phyloP scores from a whole-genome alignment of 495 filamentous ascomycete genomes.

The Jackrogersella multiformis region DNA sequence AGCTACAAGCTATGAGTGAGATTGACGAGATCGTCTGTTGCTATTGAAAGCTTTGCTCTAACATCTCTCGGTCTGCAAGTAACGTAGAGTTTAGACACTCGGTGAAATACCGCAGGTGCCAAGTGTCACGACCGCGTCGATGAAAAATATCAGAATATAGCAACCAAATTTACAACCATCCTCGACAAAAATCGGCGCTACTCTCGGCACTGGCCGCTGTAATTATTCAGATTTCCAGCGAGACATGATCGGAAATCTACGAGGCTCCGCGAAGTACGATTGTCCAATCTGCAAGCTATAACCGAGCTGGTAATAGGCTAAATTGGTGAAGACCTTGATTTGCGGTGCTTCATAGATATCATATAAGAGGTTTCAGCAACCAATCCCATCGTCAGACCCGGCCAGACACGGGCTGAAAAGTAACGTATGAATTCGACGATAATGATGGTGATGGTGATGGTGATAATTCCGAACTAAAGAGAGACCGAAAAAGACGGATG shows the following conservation, averaged over 20 bases:
- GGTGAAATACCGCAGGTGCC: conserved; percentile 39
- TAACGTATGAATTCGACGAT: conserved; percentile 16
- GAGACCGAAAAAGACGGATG: conserved; percentile 15
- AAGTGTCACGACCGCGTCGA: conserved; percentile 33
- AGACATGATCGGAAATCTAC: conserved; percentile 33
- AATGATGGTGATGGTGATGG: conserved; percentile 9
- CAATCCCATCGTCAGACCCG: conserved; percentile 24
- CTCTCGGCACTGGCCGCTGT: conserved; percentile 33
- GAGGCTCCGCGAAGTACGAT: conserved; percentile 34
- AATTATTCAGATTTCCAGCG: conserved; percentile 22
- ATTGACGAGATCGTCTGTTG: conserved; percentile 11
- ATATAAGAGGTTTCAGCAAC: not conserved
- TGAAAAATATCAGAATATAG: conserved; percentile 13
- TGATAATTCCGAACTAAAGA: conserved; percentile 7
- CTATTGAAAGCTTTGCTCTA: conserved; percentile 2
- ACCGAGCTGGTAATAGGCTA: conserved; percentile 39
- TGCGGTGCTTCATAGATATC: conserved; percentile 12
- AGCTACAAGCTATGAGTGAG: not conserved
- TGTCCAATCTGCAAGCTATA: conserved; percentile 33
- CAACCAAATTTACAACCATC: conserved; percentile 27
- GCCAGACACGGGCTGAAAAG: conserved; percentile 7
- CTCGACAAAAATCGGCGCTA: conserved; percentile 31
- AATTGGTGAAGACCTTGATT: conserved; percentile 20
- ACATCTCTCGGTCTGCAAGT: conserved; percentile 25
- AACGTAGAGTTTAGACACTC: conserved; percentile 21